A percentile compares a stretch with the other conserved stretches of the same genome.
Evolutionary conservation across 2,329 filamentous ascomycete genomes (phyloP).

Genomic region (Ceratocystis ficicola): DNA sequence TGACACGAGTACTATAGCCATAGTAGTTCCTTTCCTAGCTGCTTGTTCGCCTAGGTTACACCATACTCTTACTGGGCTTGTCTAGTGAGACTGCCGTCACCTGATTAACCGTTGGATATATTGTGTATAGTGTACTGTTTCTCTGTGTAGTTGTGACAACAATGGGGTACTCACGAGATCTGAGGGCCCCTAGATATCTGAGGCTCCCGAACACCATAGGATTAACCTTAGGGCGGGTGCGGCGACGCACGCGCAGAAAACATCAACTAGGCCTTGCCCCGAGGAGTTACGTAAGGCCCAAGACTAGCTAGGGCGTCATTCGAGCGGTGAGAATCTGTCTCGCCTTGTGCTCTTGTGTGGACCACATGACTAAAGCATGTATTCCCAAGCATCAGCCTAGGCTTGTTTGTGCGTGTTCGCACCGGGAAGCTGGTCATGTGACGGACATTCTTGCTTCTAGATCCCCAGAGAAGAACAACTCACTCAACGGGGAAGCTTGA

Average conservation of each 20-base stretch:
- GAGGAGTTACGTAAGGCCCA: no score
- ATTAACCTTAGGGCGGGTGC: not conserved
- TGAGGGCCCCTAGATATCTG: no score
- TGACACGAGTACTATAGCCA: not conserved
- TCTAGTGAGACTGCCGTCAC: not conserved
- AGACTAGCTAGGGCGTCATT: not conserved
- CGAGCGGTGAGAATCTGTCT: not conserved
- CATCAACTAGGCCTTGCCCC: not conserved
- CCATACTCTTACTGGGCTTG: not conserved
- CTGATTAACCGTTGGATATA: not conserved
- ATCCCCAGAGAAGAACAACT: not conserved
- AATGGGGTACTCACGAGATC: no score
- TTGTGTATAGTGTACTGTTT: not conserved
- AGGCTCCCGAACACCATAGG: no score
- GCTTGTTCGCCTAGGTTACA: not conserved
- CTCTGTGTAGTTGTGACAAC: not conserved
- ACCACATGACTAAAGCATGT: not conserved
- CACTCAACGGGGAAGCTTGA: not conserved
- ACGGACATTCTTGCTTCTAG: not conserved
- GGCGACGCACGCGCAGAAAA: not conserved
- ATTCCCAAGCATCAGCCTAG: not conserved
- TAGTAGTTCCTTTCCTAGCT: not conserved
- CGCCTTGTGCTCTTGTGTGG: not conserved
- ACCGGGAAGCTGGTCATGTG: not conserved
- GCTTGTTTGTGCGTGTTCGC: not conserved